phyloP scores from a whole-genome alignment of 2,329 filamentous ascomycete genomes.

The Venturia effusa region DNA sequence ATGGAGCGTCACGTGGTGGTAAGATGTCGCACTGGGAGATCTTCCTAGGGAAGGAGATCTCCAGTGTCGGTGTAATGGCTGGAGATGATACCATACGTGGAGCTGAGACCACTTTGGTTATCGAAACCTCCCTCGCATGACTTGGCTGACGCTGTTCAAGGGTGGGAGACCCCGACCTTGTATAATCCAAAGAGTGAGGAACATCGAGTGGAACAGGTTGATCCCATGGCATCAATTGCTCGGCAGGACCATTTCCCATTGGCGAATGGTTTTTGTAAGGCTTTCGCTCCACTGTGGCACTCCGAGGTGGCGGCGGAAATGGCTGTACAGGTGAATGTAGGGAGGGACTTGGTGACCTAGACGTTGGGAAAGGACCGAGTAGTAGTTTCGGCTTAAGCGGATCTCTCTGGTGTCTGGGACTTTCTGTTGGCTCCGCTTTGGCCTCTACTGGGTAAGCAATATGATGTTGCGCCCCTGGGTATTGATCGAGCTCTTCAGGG shows the following conservation, averaged over 20 bases:
- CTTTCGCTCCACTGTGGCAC: background rate
- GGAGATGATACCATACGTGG: background rate
- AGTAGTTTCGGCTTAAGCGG: background rate
- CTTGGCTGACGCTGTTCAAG: background rate
- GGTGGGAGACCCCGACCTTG: background rate
- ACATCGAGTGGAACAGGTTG: background rate
- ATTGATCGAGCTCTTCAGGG: background rate
- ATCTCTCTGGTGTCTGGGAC: background rate
- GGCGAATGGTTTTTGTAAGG: background rate
- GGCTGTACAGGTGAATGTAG: background rate
- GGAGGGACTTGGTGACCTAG: background rate
- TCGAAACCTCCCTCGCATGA: background rate
- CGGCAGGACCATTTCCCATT: background rate
- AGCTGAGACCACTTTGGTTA: background rate
- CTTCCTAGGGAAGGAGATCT: background rate
- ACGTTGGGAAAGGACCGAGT: background rate
- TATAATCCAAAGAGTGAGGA: background rate
- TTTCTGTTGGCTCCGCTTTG: background rate
- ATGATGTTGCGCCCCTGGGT: background rate
- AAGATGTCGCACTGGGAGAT: background rate
- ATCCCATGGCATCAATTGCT: background rate
- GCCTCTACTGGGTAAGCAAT: background rate
- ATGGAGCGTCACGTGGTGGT: background rate
- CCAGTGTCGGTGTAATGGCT: background rate
- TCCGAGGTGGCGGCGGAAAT: background rate